Evolutionary conservation across 345 rosid genomes (phyloP).

Genomic region (Toxicodendron radicans): DNA sequence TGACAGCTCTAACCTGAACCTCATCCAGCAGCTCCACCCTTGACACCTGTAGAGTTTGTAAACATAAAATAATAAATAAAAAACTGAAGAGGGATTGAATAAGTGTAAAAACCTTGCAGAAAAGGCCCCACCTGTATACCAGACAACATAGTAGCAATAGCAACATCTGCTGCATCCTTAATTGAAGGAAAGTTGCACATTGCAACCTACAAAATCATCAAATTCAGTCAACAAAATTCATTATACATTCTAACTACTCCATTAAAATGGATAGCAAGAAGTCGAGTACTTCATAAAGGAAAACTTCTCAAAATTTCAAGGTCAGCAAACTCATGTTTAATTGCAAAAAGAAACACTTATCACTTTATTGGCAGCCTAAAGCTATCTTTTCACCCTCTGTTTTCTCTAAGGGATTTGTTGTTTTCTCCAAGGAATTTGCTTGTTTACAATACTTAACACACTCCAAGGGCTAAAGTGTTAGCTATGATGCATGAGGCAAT

Average conservation of each 20-base stretch:
- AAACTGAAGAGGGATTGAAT: constrained; percentile 20
- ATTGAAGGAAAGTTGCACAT: constrained; percentile 88
- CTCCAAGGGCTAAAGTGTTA: no score
- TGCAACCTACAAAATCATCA: constrained; percentile 66
- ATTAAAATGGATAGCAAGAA: background rate
- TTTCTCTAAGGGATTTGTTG: no score
- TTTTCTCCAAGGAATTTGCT: no score
- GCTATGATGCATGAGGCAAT: no score
- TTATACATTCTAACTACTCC: background rate
- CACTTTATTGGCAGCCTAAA: no score
- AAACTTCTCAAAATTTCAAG: no score
- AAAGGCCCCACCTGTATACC: constrained; percentile 73
- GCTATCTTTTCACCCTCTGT: no score
- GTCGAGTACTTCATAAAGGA: no score
- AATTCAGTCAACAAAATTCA: background rate
- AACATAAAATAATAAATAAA: no score
- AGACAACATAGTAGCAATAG: constrained; percentile 79
- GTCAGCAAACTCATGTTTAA: no score
- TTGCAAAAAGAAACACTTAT: no score
- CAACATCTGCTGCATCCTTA: constrained; percentile 97
- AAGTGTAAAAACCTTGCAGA: constrained; percentile 15
- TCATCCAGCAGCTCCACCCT: constrained; percentile 91
- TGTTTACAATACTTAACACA: no score
- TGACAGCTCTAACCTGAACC: constrained; percentile 80
- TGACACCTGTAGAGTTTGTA: constrained; percentile 54